These are phyloP conservation scores for Phytophthora fragariae DNA, from an alignment of 352 stramenopile species.

Conservation along the genomic window DNA sequence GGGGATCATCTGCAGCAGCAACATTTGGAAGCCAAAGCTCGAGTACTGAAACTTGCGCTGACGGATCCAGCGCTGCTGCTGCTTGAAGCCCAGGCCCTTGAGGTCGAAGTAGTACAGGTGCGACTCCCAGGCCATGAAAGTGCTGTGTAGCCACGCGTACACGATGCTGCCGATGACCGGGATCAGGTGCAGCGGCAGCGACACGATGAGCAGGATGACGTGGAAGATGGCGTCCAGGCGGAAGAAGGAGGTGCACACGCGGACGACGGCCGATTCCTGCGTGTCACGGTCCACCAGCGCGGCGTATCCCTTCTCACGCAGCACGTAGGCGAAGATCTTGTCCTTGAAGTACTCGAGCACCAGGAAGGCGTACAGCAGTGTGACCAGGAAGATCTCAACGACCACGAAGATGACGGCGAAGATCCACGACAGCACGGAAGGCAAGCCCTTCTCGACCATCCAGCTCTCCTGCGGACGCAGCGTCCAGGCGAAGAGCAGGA, in stretches of 20 bases:
- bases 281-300: slow-evolving; percentile 41
- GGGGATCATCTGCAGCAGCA: slow-evolving; percentile 69
- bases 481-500: slow-evolving; percentile 53
- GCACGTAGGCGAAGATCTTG: slow-evolving; percentile 64
- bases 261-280: slow-evolving; percentile 45
- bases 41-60: slow-evolving; percentile 54
- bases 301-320: slow-evolving; percentile 46
- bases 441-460: slow-evolving; percentile 44
- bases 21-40: slow-evolving; percentile 60
- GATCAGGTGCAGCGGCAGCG: slow-evolving; percentile 68
- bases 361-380: slow-evolving; percentile 57
- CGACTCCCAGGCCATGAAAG: slow-evolving; percentile 63
- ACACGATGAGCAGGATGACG: slow-evolving; percentile 56
- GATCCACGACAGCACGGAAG: slow-evolving; percentile 53
- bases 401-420: slow-evolving; percentile 59
- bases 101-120: slow-evolving; percentile 71
- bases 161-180: slow-evolving; percentile 57
- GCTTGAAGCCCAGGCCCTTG: slow-evolving; percentile 49
- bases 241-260: slow-evolving; percentile 52
- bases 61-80: slow-evolving; percentile 57
- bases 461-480: slow-evolving; percentile 53
- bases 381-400: slow-evolving; percentile 64
- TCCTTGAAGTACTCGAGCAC: slow-evolving; percentile 61
- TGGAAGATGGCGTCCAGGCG: slow-evolving; percentile 54
- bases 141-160: slow-evolving; percentile 69